Conservation (phyloP, 2,329 filamentous ascomycete genomes). For the Fusarium keratoplasticum region DNA sequence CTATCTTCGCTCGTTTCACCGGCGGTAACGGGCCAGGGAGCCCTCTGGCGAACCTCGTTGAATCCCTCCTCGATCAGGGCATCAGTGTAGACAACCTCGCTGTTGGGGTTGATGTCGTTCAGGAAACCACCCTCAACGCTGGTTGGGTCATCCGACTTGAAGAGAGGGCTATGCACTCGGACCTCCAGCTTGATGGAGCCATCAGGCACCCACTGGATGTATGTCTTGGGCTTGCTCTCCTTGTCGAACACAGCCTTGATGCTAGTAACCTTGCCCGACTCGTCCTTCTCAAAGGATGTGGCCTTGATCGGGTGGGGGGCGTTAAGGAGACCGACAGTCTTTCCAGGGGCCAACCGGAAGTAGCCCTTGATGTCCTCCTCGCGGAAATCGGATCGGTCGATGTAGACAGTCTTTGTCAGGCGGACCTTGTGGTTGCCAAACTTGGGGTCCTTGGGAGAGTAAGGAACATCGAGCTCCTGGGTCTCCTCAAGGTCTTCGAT, state of each 20-base stretch:
- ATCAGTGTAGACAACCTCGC: conserved; percentile 80
- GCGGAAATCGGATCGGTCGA: conserved; percentile 85
- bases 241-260: conserved; percentile 75
- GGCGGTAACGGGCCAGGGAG: conserved; percentile 84
- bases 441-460: conserved; percentile 82
- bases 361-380: conserved; percentile 80
- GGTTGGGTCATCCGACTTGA: conserved; percentile 87
- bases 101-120: conserved; percentile 85
- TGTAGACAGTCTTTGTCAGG: conserved; percentile 85
- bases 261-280: conserved; percentile 72
- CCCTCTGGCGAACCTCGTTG: conserved; percentile 76
- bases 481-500: conserved; percentile 78
- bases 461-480: conserved; percentile 76
- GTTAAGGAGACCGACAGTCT: conserved; percentile 80
- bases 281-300: conserved; percentile 76
- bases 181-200: conserved; percentile 77
- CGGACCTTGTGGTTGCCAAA: conserved; percentile 70
- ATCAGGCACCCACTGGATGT: conserved; percentile 88
- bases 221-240: conserved; percentile 80
- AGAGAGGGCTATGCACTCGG: conserved; percentile 83
- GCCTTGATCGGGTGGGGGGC: conserved; percentile 78
- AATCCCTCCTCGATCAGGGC: conserved; percentile 88
- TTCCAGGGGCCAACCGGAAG: conserved; percentile 83
- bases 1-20: conserved; percentile 74
- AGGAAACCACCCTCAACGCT: conserved; percentile 83